phyloP scores from a whole-genome alignment of 805 yeast genomes.

The Hanseniaspora osmophila region DNA sequence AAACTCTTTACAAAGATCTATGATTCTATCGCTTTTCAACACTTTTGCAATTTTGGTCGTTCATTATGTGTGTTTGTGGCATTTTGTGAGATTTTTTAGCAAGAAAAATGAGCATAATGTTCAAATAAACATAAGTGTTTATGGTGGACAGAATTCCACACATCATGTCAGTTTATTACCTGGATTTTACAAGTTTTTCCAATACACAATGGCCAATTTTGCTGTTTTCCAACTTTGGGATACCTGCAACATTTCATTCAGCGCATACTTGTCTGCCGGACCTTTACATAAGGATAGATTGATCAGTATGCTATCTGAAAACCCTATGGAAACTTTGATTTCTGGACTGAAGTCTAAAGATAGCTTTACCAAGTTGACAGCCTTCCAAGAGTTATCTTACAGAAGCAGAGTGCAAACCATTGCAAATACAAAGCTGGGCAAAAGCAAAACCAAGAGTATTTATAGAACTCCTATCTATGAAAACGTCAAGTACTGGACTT shows the following conservation, averaged over 20 bases:
- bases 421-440: conserved; percentile 4
- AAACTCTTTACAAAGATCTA: conserved; percentile 26
- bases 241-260: conserved; percentile 38
- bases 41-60: conserved; percentile 25
- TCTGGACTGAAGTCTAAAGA: conserved; percentile 45
- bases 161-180: not conserved
- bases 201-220: conserved; percentile 2
- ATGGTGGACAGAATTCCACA: not conserved
- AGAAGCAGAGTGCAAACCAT: conserved; percentile 37
- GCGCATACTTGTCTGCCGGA: conserved; percentile 57
- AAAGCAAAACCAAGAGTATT: conserved; percentile 7
- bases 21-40: conserved; percentile 21
- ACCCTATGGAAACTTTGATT: conserved; percentile 48
- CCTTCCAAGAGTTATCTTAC: conserved; percentile 63
- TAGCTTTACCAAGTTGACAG: conserved; percentile 42
- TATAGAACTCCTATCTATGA: conserved; percentile 27
- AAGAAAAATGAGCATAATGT: not conserved
- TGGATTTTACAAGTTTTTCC: conserved; percentile 11
- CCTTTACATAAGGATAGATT: conserved; percentile 56
- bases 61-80: conserved; percentile 27
- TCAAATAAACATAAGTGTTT: not conserved
- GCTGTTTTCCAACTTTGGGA: conserved; percentile 33
- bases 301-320: conserved; percentile 39
- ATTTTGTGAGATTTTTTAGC: conserved; percentile 3
- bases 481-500: not conserved